Conservation (phyloP, 768 basidiomycete species). For the Chiua virens region DNA sequence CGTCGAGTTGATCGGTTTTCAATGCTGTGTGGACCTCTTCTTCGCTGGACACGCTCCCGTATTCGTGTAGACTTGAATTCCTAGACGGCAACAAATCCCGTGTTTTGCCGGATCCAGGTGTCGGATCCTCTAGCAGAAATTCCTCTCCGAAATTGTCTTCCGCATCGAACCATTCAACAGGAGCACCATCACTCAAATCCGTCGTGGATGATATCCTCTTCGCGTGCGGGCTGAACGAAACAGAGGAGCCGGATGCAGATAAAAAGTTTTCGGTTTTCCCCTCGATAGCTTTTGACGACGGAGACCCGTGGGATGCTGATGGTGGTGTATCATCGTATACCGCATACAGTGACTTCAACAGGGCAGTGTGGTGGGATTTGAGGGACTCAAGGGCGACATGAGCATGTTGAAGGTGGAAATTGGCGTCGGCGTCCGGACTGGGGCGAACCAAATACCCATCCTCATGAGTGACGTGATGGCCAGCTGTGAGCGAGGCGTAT, state of each 20-base stretch:
- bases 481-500: constrained; percentile 15
- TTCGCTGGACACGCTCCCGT: constrained; percentile 47
- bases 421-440: constrained; percentile 17
- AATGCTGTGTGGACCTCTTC: constrained; percentile 37
- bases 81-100: constrained; percentile 40
- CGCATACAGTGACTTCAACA: constrained; percentile 45
- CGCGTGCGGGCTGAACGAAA: constrained; percentile 34
- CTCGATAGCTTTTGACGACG: constrained; percentile 48
- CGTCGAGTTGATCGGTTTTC: constrained; percentile 2
- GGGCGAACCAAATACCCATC: constrained; percentile 24
- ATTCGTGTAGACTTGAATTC: constrained; percentile 39
- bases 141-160: constrained; percentile 51
- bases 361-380: constrained; percentile 56
- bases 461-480: constrained; percentile 22
- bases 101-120: constrained; percentile 40
- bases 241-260: constrained; percentile 23
- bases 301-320: constrained; percentile 24
- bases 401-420: constrained; percentile 41
- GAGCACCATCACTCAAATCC: constrained; percentile 45
- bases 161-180: constrained; percentile 79
- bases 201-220: constrained; percentile 50
- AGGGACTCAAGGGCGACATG: constrained; percentile 50
- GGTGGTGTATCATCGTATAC: constrained; percentile 30
- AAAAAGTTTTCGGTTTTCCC: constrained; percentile 40
- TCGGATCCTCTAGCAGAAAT: constrained; percentile 56